Evolutionary conservation across 805 yeast genomes (phyloP).

Genomic region (Candida sithepensis): DNA sequence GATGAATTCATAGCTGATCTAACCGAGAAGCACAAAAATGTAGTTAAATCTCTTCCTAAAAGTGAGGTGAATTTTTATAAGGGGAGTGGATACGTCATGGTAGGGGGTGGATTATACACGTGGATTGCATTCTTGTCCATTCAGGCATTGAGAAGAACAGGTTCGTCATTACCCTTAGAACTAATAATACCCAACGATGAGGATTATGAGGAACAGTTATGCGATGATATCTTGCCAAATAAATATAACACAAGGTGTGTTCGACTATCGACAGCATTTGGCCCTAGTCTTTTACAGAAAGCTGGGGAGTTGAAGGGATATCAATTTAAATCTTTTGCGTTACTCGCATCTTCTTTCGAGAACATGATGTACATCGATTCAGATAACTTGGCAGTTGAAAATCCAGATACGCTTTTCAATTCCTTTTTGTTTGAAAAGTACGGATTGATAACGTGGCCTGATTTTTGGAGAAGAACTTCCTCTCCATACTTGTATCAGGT

Average conservation of each 20-base stretch:
- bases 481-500: constrained; percentile 53
- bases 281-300: constrained; percentile 19
- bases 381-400: constrained; percentile 41
- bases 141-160: constrained; percentile 39
- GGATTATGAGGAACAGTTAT: constrained; percentile 38
- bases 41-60: constrained; percentile 45
- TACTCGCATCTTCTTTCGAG: constrained; percentile 43
- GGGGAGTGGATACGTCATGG: constrained; percentile 35
- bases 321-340: constrained; percentile 40
- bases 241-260: constrained; percentile 40
- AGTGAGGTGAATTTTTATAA: constrained; percentile 20
- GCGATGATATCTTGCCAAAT: constrained; percentile 36
- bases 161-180: constrained; percentile 42
- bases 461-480: constrained; percentile 69
- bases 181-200: constrained; percentile 37
- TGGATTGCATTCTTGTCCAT: constrained; percentile 39
- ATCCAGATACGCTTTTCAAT: constrained; percentile 35
- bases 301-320: constrained; percentile 30
- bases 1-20: constrained; percentile 42
- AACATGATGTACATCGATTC: constrained; percentile 44
- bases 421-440: constrained; percentile 41
- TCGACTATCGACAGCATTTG: constrained; percentile 35
- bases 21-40: constrained; percentile 42
- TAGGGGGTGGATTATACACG: constrained; percentile 43
- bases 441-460: constrained; percentile 72